A percentile compares a stretch with the other conserved stretches of the same genome.
Conservation (phyloP, 768 basidiomycete species). For the Harrya chromipes region DNA sequence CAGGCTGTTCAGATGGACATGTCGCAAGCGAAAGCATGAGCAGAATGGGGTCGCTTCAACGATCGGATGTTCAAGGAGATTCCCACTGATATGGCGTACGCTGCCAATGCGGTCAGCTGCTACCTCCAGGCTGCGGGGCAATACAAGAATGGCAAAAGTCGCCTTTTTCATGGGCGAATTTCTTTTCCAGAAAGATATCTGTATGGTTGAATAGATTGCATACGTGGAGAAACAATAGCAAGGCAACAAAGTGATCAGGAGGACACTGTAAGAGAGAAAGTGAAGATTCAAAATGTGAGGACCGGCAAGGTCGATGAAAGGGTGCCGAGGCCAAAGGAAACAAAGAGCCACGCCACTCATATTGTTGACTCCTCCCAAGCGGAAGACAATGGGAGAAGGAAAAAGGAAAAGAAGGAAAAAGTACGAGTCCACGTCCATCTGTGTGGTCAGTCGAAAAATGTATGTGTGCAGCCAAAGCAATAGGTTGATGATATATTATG, state of each 20-base stretch:
- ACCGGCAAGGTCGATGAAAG: background rate
- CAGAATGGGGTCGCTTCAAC: constrained; percentile 94
- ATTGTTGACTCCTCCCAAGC: background rate
- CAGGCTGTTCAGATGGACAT: constrained; percentile 97
- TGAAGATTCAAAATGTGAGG: background rate
- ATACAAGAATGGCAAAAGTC: constrained; percentile 91
- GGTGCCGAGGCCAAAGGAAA: background rate
- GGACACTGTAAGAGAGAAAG: constrained; percentile 27
- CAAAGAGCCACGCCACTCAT: background rate
- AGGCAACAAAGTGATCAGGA: background rate
- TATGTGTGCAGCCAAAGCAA: constrained; percentile 6
- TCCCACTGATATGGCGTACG: constrained; percentile 68
- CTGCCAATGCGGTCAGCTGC: constrained; percentile 91
- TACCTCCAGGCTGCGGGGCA: constrained; percentile 96
- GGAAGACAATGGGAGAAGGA: background rate
- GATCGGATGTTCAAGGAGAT: constrained; percentile 91
- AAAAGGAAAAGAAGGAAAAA: background rate
- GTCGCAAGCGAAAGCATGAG: constrained; percentile 94
- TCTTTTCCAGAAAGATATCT: background rate
- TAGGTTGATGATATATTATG: constrained; percentile 31
- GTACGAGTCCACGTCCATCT: background rate
- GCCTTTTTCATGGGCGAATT: constrained; percentile 35
- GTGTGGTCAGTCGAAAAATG: background rate
- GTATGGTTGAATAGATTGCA: background rate
- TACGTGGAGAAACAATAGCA: background rate